Percentiles rank a stretch among this genome's conserved stretches.
These are phyloP conservation scores for Geosiphon pyriformis DNA, from an alignment of 192 early-diverging fungal species.

Conservation along the genomic window DNA sequence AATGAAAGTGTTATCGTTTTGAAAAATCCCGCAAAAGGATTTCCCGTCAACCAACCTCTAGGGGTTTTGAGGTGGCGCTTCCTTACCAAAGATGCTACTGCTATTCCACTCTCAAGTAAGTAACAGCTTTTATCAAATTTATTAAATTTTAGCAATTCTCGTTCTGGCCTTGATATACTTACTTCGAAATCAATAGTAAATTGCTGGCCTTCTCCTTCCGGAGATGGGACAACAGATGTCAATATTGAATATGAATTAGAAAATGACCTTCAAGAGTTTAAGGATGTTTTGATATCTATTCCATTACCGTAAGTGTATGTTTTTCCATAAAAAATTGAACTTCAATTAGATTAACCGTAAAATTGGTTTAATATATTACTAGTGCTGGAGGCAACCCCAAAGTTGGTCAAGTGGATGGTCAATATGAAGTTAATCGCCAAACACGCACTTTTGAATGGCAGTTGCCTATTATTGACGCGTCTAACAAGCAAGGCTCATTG, in stretches of 20 bases:
- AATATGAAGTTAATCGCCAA: constrained; percentile 70
- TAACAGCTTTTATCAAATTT: not conserved
- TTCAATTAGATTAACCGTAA: not conserved
- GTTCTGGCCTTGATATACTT: not conserved
- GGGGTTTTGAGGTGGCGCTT: constrained; percentile 89
- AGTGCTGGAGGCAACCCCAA: constrained; percentile 65
- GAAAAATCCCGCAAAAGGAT: constrained; percentile 73
- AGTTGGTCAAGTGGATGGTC: constrained; percentile 77
- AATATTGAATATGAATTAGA: constrained; percentile 96
- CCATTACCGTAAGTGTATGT: constrained; percentile 72
- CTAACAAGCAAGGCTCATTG: constrained; percentile 72
- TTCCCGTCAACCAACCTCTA: constrained; percentile 80
- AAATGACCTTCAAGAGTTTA: constrained; percentile 67
- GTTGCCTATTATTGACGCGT: constrained; percentile 69
- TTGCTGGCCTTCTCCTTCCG: constrained; percentile 95
- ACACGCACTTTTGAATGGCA: constrained; percentile 80
- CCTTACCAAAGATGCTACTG: constrained; percentile 74
- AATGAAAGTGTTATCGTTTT: constrained; percentile 67
- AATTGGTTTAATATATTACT: not conserved
- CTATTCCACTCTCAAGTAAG: constrained; percentile 76
- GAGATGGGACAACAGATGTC: constrained; percentile 83
- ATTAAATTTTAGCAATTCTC: not conserved
- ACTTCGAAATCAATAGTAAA: constrained; percentile 57
- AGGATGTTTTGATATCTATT: constrained; percentile 83
- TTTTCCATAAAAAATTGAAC: no score